Evolutionary conservation across 352 stramenopile species (phyloP), one percentile per base, ranked within the genome.

Genomic region (Globisporangium uncinulatum): DNA sequence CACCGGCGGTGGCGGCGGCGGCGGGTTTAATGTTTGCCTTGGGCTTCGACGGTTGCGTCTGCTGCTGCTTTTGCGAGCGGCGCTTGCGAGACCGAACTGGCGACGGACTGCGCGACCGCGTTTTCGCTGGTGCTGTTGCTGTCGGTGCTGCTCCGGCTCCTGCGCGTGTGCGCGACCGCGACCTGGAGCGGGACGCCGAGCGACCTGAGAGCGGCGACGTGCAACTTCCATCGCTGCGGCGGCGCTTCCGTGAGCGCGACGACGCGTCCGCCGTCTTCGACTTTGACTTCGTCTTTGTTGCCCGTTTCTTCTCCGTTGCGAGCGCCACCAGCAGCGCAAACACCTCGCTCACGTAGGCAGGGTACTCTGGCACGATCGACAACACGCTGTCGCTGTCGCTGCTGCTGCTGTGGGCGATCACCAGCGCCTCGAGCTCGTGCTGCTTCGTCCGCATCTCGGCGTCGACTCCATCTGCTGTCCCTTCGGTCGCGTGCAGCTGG

Each of bases 321-420:
- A 71, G 17, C 8, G 64, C 62, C 9, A 79, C 56, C 51, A 76
- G 68, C 71, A 83, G 67, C 0, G 73, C 64, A 48, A 69, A 81
- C 39, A 79, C 74, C 8, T 75, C 64, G 50, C 64, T 69, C 1
- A 81, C 69, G 29, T 69, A 71, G 0, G 15, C 37, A 15, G 74
- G 74, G 46, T 77, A 81, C 58, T 58, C 57, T 34, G 57, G 20
- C 34, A 7, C 34, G 7, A 39, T 13, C 7, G 6, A 8, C 42
- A 31, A 14, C 39, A 10, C 24, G 19, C 1, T 34, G n/a, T 8
- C 51, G 51, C 34, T 37, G 17, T 20, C 39, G 39, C 4, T 49
- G 56, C 13, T 11, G n/a, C 5, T 55, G 37, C 51, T n/a, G 21
- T 6, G 31, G 32, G 45, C 32, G 9, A 45, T 49, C n/a, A 61